phyloP scores from a whole-genome alignment of 768 basidiomycete species.

The Trametes sanguinea region DNA sequence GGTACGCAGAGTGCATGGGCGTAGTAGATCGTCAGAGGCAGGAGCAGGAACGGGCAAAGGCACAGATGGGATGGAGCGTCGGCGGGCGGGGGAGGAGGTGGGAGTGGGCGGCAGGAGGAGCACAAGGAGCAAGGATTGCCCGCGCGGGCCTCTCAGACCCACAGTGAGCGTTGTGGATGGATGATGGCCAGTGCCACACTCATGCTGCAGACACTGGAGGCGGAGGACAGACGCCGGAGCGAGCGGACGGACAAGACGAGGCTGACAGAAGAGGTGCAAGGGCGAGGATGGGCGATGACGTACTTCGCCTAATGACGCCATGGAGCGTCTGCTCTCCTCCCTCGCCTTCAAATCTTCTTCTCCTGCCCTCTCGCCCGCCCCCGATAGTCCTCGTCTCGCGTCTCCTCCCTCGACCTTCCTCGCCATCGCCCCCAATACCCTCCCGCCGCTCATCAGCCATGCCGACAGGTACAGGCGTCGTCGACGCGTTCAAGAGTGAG shows the following conservation, averaged over 20 bases:
- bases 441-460: conserved; percentile 37
- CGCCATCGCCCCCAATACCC: conserved; percentile 3
- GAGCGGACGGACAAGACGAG: neutral
- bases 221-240: neutral
- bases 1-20: neutral
- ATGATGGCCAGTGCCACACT: too few species aligned
- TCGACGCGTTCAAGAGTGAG: conserved; percentile 88
- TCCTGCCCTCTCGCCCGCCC: neutral
- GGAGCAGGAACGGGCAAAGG: neutral
- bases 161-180: too few species aligned
- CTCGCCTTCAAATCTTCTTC: conserved; percentile 16
- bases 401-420: conserved; percentile 1
- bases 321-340: conserved; percentile 16
- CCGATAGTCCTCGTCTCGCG: neutral
- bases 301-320: conserved; percentile 20
- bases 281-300: conserved; percentile 18
- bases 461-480: conserved; percentile 64
- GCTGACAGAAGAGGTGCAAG: neutral
- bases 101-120: neutral
- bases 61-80: neutral
- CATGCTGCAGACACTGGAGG: conserved; percentile 1
- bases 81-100: neutral
- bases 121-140: conserved; percentile 4
- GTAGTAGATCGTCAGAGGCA: neutral
- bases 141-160: neutral